phyloP scores from a whole-genome alignment of 1,284 basidiomycete genomes.

The Trichosporon coremiiforme region DNA sequence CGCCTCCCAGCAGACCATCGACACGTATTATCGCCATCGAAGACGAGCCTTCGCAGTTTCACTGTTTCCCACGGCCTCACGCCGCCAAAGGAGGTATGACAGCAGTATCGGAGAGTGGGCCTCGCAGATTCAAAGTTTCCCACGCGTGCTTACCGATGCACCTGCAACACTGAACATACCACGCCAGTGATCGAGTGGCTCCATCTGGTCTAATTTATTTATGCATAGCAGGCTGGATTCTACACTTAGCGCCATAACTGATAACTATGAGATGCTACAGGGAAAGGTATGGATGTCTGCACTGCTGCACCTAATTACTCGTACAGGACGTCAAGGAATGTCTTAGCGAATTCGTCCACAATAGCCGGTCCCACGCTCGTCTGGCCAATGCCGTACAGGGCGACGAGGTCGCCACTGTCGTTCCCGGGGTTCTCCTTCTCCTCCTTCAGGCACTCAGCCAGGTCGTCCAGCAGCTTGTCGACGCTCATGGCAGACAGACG shows the following conservation, averaged over 20 bases:
- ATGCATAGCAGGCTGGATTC: slow-evolving; percentile 9
- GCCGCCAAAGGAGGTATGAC: too few species aligned
- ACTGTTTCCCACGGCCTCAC: too few species aligned
- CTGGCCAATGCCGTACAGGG: slow-evolving; percentile 82
- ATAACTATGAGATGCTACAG: slow-evolving; percentile 16
- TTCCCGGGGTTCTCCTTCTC: slow-evolving; percentile 65
- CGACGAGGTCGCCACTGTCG: slow-evolving; percentile 74
- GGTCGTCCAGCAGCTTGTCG: slow-evolving; percentile 63
- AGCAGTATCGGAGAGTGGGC: too few species aligned
- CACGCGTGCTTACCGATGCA: background rate
- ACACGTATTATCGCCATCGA: too few species aligned
- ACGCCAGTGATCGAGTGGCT: too few species aligned
- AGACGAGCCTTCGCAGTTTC: too few species aligned
- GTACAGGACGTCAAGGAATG: slow-evolving; percentile 80
- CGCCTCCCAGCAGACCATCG: too few species aligned
- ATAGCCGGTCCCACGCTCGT: slow-evolving; percentile 86
- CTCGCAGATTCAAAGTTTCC: background rate
- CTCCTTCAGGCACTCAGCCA: slow-evolving; percentile 70
- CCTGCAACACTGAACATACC: too few species aligned
- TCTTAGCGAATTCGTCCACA: slow-evolving; percentile 77
- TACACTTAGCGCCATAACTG: slow-evolving; percentile 9
- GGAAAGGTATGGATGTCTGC: background rate
- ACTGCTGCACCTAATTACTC: slow-evolving; percentile 56
- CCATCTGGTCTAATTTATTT: background rate
- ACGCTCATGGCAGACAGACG: slow-evolving; percentile 60